phyloP scores from a whole-genome alignment of 305 asterid genomes.

The Salvia sclarea region DNA sequence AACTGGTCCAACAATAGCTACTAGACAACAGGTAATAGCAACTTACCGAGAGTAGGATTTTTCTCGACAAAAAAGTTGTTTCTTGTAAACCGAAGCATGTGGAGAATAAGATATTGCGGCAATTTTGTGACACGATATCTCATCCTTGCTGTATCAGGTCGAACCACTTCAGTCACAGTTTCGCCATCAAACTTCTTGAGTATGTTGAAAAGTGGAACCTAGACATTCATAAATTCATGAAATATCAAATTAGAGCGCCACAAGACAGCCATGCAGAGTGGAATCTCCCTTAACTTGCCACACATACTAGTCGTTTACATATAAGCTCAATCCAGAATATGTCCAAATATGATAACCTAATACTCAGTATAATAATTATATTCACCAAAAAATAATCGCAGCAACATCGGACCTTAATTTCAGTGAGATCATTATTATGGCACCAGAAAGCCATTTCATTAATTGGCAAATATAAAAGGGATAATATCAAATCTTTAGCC shows the following conservation, averaged over 20 bases:
- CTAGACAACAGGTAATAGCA: constrained; percentile 2
- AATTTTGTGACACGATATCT: constrained; percentile 85
- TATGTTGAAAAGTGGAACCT: constrained; percentile 98
- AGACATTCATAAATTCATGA: constrained; percentile 27
- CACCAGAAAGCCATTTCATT: not conserved
- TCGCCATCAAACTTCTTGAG: constrained; percentile 95
- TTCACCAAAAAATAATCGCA: constrained; percentile 1
- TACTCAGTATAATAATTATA: constrained; percentile 7
- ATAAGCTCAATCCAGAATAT: not conserved
- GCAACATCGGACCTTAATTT: not conserved
- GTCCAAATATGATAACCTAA: constrained; percentile 1
- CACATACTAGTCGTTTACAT: constrained; percentile 3
- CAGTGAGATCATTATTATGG: not conserved
- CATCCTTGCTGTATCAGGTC: constrained; percentile 90
- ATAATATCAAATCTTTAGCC: not conserved
- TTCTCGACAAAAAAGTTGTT: constrained; percentile 96
- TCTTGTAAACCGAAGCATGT: constrained; percentile 91
- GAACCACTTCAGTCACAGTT: constrained; percentile 85
- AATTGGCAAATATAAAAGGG: constrained; percentile 13
- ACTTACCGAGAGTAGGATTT: constrained; percentile 94
- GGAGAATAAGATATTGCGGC: constrained; percentile 79
- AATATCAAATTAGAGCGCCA: constrained; percentile 16
- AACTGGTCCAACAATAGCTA: constrained; percentile 7
- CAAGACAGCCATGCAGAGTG: not conserved
- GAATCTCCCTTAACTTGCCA: constrained; percentile 16